Evolutionary conservation across 305 asterid species (phyloP), one percentile per base, ranked within the genome.

Genomic region (Euphrasia arctica): DNA sequence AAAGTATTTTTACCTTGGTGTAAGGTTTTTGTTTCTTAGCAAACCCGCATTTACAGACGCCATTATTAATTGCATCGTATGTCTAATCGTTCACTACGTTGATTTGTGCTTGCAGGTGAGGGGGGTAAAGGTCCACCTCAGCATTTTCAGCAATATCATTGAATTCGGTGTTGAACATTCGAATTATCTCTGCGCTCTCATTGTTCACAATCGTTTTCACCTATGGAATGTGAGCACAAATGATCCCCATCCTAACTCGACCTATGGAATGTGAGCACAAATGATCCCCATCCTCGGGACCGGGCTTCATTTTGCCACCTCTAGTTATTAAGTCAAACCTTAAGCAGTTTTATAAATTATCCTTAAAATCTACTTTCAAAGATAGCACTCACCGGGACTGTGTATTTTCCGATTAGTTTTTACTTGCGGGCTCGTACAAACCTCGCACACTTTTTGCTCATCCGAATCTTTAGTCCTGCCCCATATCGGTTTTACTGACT

Each of bases 131-230:
- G 56, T 93, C 97, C 75, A 84, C 55, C 1, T 65, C 64, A 58
- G 95, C 80, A 76, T 90, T 84, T 75, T 82, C 92, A 8, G 96
- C 86, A 34, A 93, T 72, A 54, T 77, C 87, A 57, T 88, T 84
- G 86, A 93, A 93, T 77, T 90, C 98, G 8, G 96, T 80, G 71
- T 93, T 93, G 66, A 93, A 63, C 96, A 93, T 84, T 64, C 96
- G 95, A 65, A 93, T 86, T 58, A 90, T 90, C 64, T 93, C 99
- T 0, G 80, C 76, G 54, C 97, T 93, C 85, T 93, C 99, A 9
- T 93, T 90, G 74, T 77, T 90, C 78, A 93, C 92, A 5, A 93
- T 79, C 13, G 90, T 88, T 71, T 85, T 88, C 54, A 18, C 22
- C 22, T 18, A 18, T 18, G 22, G 22, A 18, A 18, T 18, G 22